phyloP scores from a whole-genome alignment of 768 basidiomycete species.

The Hemileccinum impolitum region DNA sequence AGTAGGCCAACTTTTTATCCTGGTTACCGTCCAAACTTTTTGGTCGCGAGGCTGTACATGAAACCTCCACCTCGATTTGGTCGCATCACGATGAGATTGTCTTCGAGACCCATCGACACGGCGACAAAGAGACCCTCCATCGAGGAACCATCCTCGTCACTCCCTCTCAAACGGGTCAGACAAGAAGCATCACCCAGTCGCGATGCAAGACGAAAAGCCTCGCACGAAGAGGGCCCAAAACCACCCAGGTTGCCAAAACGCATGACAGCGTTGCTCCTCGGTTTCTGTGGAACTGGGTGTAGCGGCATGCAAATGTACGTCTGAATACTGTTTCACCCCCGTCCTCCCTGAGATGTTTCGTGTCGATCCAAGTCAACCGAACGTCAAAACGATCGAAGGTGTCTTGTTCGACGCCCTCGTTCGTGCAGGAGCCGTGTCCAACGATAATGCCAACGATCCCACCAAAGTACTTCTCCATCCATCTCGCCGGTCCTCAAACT shows the following conservation, averaged over 20 bases:
- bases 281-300: constrained; percentile 90
- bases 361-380: constrained; percentile 78
- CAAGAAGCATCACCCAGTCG: no score
- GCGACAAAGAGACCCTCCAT: no score
- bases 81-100: no score
- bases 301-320: constrained; percentile 99
- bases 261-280: constrained; percentile 79
- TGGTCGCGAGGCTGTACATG: no score
- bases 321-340: no score
- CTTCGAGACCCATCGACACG: no score
- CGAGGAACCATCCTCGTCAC: no score
- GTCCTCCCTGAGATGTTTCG: not conserved
- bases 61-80: no score
- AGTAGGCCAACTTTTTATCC: no score
- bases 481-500: not conserved
- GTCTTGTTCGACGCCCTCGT: constrained; percentile 85
- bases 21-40: no score
- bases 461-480: constrained; percentile 57
- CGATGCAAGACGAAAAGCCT: constrained; percentile 12
- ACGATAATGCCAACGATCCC: constrained; percentile 90
- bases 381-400: constrained; percentile 81
- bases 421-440: constrained; percentile 87
- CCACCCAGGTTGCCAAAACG: constrained; percentile 72
- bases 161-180: no score
- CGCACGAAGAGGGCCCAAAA: constrained; percentile 30